phyloP scores from a whole-genome alignment of 495 filamentous ascomycete species.

The Neurospora pannonica region DNA sequence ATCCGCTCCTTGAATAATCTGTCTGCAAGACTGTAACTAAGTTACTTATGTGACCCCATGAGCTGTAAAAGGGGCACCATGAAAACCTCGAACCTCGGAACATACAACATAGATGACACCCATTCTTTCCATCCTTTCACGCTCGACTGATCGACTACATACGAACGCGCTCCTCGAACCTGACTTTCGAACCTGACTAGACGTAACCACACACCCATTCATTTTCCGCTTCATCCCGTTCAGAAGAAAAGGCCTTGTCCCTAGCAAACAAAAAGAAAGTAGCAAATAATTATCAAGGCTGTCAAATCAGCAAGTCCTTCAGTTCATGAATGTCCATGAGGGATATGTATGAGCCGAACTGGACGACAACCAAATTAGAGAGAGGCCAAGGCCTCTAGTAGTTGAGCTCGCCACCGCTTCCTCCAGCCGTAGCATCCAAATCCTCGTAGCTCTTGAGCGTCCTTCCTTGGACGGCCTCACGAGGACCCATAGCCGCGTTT shows the following conservation, averaged over 20 bases:
- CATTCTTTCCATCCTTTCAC: neutral
- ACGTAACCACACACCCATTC: neutral
- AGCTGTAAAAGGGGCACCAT: neutral
- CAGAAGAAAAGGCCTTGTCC: neutral
- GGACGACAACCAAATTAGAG: neutral
- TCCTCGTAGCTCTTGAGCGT: conserved; percentile 96
- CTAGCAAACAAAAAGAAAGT: neutral
- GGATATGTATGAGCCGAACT: neutral
- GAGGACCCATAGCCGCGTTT: conserved; percentile 62
- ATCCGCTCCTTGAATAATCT: neutral
- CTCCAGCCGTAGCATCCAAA: conserved; percentile 65
- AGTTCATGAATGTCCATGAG: neutral
- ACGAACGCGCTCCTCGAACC: neutral
- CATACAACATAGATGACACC: neutral
- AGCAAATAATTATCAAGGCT: neutral
- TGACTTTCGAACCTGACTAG: neutral
- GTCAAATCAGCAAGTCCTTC: neutral
- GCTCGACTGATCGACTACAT: neutral
- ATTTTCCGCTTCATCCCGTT: neutral
- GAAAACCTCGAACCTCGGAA: neutral
- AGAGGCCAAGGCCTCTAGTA: conserved; percentile 29
- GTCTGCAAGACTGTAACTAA: neutral
- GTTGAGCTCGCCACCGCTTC: conserved; percentile 52
- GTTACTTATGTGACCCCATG: neutral
- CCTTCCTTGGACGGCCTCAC: conserved; percentile 80